These are phyloP conservation scores for Boletus holoroseus DNA, from an alignment of 1,284 basidiomycete genomes.

Conservation along the genomic window DNA sequence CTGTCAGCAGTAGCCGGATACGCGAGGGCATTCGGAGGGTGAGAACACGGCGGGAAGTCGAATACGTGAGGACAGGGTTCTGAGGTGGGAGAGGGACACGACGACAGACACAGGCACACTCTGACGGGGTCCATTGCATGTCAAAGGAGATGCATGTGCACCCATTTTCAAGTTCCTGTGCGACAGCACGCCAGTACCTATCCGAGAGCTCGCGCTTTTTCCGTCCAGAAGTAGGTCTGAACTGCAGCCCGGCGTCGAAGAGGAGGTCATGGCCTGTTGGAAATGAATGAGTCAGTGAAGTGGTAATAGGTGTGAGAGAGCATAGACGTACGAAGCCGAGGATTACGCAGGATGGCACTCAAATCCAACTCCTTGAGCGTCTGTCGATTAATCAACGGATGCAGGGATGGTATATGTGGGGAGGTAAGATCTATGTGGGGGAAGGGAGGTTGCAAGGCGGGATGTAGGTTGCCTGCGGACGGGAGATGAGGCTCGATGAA, in stretches of 20 bases:
- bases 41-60: slow-evolving; percentile 39
- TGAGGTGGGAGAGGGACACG: slow-evolving; percentile 38
- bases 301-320: slow-evolving; percentile 4
- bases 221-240: slow-evolving; percentile 64
- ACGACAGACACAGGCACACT: slow-evolving; percentile 56
- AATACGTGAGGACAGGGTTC: slow-evolving; percentile 43
- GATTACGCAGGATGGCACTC: slow-evolving; percentile 80
- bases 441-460: slow-evolving; percentile 22
- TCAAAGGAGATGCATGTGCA: slow-evolving; percentile 85
- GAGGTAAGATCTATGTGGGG: slow-evolving; percentile 50
- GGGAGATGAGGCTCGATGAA: slow-evolving; percentile 26
- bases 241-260: slow-evolving; percentile 75
- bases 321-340: slow-evolving; percentile 72
- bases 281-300: slow-evolving; percentile 16
- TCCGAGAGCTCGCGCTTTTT: slow-evolving; percentile 74
- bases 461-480: slow-evolving; percentile 12
- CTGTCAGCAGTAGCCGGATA: slow-evolving; percentile 65
- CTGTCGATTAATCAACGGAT: slow-evolving; percentile 77
- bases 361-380: slow-evolving; percentile 84
- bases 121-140: slow-evolving; percentile 47
- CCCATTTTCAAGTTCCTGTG: slow-evolving; percentile 70
- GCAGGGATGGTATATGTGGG: slow-evolving; percentile 59
- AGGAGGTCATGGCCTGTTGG: slow-evolving; percentile 80
- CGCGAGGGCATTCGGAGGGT: slow-evolving; percentile 71
- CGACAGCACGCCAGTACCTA: slow-evolving; percentile 81